These are phyloP conservation scores for Colletotrichum tropicicola DNA, from an alignment of 2,329 filamentous ascomycete species.

Conservation along the genomic window DNA sequence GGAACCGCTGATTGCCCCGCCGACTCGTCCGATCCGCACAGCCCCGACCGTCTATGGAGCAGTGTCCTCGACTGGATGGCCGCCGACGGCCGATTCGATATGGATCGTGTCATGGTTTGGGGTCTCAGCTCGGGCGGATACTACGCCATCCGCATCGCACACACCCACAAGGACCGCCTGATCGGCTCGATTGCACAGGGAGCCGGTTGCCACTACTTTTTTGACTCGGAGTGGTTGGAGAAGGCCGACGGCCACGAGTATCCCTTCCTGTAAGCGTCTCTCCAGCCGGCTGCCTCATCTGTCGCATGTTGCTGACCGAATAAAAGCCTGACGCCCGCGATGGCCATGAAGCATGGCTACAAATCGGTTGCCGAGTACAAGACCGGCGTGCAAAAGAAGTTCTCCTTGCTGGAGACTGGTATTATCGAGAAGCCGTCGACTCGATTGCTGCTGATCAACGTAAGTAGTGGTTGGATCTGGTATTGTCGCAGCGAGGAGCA, in stretches of 20 bases:
- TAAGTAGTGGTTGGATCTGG: constrained; percentile 40
- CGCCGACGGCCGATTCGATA: constrained; percentile 60
- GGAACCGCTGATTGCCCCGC: constrained; percentile 69
- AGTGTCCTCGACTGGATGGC: constrained; percentile 70
- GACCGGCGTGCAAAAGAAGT: constrained; percentile 64
- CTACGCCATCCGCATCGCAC: constrained; percentile 73
- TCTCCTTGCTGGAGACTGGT: constrained; percentile 68
- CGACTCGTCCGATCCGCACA: constrained; percentile 65
- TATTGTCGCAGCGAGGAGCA: neutral
- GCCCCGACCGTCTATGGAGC: constrained; percentile 69
- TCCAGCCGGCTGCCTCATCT: neutral
- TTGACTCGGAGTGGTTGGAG: constrained; percentile 63
- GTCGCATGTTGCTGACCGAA: neutral
- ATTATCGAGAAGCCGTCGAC: constrained; percentile 65
- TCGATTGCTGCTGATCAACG: constrained; percentile 69
- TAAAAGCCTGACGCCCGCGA: constrained; percentile 57
- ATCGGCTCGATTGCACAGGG: constrained; percentile 67
- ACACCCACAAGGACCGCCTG: constrained; percentile 67
- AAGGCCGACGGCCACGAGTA: constrained; percentile 74
- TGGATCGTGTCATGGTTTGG: constrained; percentile 67
- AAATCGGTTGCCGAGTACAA: constrained; percentile 63
- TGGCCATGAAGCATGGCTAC: constrained; percentile 72
- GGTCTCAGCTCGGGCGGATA: constrained; percentile 73
- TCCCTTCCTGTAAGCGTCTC: constrained; percentile 59
- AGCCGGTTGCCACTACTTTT: constrained; percentile 64